Conservation (phyloP, 192 early-diverging fungal genomes). For the Coemansia sp. region DNA sequence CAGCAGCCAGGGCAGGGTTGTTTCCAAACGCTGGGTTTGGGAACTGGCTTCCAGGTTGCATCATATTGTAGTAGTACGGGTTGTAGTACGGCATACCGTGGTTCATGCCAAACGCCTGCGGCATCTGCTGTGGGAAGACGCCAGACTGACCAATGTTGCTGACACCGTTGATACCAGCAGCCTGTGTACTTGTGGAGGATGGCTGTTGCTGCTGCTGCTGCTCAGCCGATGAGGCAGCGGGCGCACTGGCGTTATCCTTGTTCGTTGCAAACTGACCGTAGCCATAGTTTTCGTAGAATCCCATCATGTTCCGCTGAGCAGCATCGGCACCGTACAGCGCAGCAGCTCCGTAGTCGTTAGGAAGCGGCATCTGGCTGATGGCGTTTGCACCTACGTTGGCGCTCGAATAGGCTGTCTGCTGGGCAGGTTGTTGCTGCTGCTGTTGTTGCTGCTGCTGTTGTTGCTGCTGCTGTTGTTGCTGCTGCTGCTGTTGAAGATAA, state of each 20-base stretch:
- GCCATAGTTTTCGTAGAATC: constrained; percentile 54
- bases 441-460: constrained; percentile 16
- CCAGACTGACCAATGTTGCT: constrained; percentile 51
- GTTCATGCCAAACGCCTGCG: constrained; percentile 57
- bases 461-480: constrained; percentile 51
- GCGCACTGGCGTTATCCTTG: constrained; percentile 43
- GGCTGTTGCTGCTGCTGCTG: constrained; percentile 48
- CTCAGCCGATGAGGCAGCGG: constrained; percentile 24
- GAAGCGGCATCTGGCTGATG: constrained; percentile 55
- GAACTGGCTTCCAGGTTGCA: constrained; percentile 78
- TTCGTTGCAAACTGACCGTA: constrained; percentile 50
- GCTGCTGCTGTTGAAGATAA: constrained; percentile 44
- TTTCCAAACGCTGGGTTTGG: constrained; percentile 72
- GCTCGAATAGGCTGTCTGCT: constrained; percentile 28
- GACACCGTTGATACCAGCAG: constrained; percentile 57
- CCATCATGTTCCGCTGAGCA: constrained; percentile 65
- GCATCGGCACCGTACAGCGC: constrained; percentile 66
- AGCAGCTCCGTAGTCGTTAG: constrained; percentile 60
- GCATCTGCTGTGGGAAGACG: constrained; percentile 53
- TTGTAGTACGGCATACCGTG: constrained; percentile 77
- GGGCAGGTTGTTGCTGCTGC: constrained; percentile 34
- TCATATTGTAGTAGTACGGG: constrained; percentile 70
- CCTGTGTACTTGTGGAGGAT: constrained; percentile 60
- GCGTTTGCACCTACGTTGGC: constrained; percentile 26
- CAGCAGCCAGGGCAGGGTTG: constrained; percentile 59